Conservation (phyloP, 768 basidiomycete species). For the Lyophyllum semitale region DNA sequence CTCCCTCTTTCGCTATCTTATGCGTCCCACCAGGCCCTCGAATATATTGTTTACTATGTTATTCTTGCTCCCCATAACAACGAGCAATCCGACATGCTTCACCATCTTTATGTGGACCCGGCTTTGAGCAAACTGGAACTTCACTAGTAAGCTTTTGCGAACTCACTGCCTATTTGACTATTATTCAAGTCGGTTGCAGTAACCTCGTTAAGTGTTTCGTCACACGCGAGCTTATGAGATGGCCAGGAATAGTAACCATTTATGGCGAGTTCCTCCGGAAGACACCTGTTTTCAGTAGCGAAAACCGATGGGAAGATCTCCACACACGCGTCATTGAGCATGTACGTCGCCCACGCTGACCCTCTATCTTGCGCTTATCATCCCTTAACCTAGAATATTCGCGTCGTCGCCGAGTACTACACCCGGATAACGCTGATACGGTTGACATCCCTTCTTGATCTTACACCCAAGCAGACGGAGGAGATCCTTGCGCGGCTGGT, state of each 20-base stretch:
- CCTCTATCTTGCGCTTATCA: neutral
- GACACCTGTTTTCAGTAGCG: slow-evolving; percentile 77
- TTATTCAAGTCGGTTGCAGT: slow-evolving; percentile 42
- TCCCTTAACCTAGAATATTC: slow-evolving; percentile 73
- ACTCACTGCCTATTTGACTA: neutral
- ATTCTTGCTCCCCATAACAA: slow-evolving; percentile 94
- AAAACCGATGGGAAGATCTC: slow-evolving; percentile 91
- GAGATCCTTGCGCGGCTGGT: slow-evolving; percentile 88
- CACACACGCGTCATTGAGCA: slow-evolving; percentile 97
- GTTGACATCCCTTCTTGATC: slow-evolving; percentile 84
- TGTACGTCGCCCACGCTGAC: slow-evolving; percentile 47
- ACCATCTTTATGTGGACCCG: slow-evolving; percentile 81
- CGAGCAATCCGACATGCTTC: slow-evolving; percentile 96
- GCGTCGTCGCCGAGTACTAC: slow-evolving; percentile 93
- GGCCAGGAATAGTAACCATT: slow-evolving; percentile 89
- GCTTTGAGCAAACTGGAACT: slow-evolving; percentile 79
- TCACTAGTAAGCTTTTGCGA: slow-evolving; percentile 65
- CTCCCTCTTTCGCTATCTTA: slow-evolving; percentile 9
- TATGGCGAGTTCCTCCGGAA: slow-evolving; percentile 84
- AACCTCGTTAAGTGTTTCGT: slow-evolving; percentile 94
- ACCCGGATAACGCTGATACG: slow-evolving; percentile 86
- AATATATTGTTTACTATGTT: slow-evolving; percentile 94
- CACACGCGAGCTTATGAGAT: slow-evolving; percentile 92
- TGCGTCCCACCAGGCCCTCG: slow-evolving; percentile 64
- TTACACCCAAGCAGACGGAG: slow-evolving; percentile 81